Evolutionary conservation across 177 flowering plant genomes (phyloP).

Genomic region (Telopea speciosissima): DNA sequence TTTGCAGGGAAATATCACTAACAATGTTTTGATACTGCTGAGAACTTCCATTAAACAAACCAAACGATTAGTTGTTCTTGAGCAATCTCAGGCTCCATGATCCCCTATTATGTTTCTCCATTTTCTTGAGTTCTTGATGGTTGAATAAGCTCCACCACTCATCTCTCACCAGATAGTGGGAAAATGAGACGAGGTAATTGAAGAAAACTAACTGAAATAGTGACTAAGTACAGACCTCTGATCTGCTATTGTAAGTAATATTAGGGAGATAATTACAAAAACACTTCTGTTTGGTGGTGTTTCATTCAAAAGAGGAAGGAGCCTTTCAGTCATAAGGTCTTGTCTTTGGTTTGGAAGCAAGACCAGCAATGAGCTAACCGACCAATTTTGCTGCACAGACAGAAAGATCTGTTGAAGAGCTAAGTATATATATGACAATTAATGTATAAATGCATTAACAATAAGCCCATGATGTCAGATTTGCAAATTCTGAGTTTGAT

Average conservation of each 20-base stretch:
- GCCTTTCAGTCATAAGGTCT: constrained; percentile 12
- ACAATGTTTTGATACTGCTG: no score
- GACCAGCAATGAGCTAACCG: constrained; percentile 32
- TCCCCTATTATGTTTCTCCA: neutral
- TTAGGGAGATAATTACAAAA: neutral
- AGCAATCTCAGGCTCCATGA: no score
- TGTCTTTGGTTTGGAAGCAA: constrained; percentile 24
- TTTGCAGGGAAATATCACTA: no score
- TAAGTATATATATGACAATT: neutral
- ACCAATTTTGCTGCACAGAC: constrained; percentile 23
- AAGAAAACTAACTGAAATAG: neutral
- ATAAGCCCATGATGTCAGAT: neutral
- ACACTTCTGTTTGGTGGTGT: neutral
- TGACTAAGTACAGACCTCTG: neutral
- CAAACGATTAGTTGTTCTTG: no score
- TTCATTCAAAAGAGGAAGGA: constrained; percentile 17
- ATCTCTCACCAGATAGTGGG: neutral
- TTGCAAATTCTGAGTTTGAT: no score
- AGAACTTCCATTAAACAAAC: no score
- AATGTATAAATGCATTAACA: neutral
- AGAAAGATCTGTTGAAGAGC: neutral
- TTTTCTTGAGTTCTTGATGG: neutral
- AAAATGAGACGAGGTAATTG: neutral
- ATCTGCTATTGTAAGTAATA: neutral
- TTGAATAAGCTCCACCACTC: neutral